Conservation (phyloP, 495 filamentous ascomycete genomes). For the Alectoria sarmentosa region DNA sequence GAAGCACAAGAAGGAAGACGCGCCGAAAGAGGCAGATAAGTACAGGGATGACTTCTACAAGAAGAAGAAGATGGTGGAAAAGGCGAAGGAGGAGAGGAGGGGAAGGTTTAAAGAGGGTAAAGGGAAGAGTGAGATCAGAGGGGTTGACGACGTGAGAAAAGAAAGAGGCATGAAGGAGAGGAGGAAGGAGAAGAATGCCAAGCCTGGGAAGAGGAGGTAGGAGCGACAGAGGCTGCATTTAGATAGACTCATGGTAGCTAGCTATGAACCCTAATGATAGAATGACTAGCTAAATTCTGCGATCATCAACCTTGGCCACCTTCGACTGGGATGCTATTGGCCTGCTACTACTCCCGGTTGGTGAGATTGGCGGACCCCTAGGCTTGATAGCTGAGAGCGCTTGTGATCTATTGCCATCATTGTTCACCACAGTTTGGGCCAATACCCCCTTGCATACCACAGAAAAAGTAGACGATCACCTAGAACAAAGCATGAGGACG, state of each 20-base stretch:
- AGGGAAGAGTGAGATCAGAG: conserved; percentile 71
- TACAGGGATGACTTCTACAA: conserved; percentile 80
- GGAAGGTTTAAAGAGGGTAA: conserved; percentile 60
- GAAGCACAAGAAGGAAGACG: conserved; percentile 74
- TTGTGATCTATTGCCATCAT: background rate
- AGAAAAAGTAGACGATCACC: background rate
- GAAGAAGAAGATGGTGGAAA: conserved; percentile 81
- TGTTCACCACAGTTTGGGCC: background rate
- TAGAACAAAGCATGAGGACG: background rate
- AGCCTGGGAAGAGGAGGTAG: conserved; percentile 57
- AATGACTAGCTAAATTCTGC: background rate
- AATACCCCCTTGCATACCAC: background rate
- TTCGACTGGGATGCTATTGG: background rate
- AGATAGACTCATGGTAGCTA: conserved; percentile 8
- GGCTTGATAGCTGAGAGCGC: background rate
- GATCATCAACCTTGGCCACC: background rate
- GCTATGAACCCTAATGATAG: background rate
- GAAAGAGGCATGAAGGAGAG: conserved; percentile 66
- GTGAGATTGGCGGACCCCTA: background rate
- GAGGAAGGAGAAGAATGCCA: conserved; percentile 79
- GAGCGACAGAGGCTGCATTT: background rate
- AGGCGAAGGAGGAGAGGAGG: conserved; percentile 77
- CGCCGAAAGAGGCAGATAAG: conserved; percentile 89
- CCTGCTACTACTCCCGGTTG: background rate
- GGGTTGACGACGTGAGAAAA: conserved; percentile 77